Evolutionary conservation across 148 eudicot genomes (phyloP), one percentile per base, ranked within the genome.

Genomic region (Vaccinium vitisidaea): DNA sequence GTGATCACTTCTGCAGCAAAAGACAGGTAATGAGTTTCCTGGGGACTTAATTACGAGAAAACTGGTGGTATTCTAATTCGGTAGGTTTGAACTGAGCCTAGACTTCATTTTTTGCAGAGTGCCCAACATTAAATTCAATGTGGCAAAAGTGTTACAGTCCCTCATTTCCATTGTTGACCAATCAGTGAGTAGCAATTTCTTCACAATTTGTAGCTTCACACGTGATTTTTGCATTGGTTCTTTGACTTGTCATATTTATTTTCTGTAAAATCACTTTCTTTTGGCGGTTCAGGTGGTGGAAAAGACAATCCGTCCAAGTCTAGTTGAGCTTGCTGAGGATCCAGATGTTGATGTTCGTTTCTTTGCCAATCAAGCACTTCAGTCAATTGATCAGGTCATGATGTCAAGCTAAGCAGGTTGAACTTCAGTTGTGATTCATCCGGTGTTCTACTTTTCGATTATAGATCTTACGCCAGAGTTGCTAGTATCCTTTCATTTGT

Each of bases 331-430:
- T 55, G 87, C 90, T 1, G 99, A 97, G 84, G 99, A 97, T 86
- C 98, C 99, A 55, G 99, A 97, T 82, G 97, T 97, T 12, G 98
- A 97, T 86, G 99, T 94, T 39, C 95, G 99, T 30, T 93, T 83
- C 83, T 97, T 90, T 52, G 98, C 99, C 83, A 93, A 93, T 84
- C 91, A 97, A 90, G 98, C 98, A 13, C 93, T 97, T 81, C 94
- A 94, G 81, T 90, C 98, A 16, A 95, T 93, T 30, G 99, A 97
- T 84, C 83, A 93, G 36, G 93, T 90, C 53, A 96, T 96, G 97
- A 93, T 96, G 94, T 91, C 98, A 21, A 92, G 94, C 89, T 95
- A 88, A 82, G 81, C 43, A 30, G 25, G 82, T 0, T 46, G 73
- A 46, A 83, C 43, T 9, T 78, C 11, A 13, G 81, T 27, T 50